Evolutionary conservation across 2,329 filamentous ascomycete species (phyloP), one percentile per base, ranked within the genome.

Genomic region (Arthrinium puccinioides): DNA sequence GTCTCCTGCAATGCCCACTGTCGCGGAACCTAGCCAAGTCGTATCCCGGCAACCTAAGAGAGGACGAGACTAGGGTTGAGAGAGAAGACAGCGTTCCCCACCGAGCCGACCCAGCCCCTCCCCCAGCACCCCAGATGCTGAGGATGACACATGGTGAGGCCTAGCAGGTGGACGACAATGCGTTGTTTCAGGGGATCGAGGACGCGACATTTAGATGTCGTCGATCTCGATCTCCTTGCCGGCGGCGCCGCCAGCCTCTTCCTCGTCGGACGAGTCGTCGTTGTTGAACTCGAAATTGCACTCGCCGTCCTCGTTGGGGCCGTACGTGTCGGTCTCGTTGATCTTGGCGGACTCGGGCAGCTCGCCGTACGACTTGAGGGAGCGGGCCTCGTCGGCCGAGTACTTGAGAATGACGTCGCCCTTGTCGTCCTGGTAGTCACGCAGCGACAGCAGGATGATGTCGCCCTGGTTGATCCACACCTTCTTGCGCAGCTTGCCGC

Each of bases 221-320:
- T 97, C 90, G 61, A 95, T 87, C 62, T 94, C 87, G 56, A 96
- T 81, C 53, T 94, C 87, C 60, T 64, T 66, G 49, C 74, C 79
- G 55, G 68, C 70, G 55, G 68, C 70, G 47, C 63, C 69, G 33
- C 59, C 69, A 36, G 67, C 72, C 37, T 70, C 72, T 21, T 75
- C 75, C 19, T 61, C 63, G 26, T 76, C 67, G 35, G 71, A 76
- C 56, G 85, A 82, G 49, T 82, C 74, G 65, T 95, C 90, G 64
- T 97, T 89, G 69, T 94, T 92, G 72, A 97, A 97, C 71, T 97
- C 92, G 74, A 98, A 95, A 69, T 92, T 92, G 70, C 85, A 87
- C 58, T 95, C 87, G 65, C 92, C 90, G 63, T 94, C 84, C 64
- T 88, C 89, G 63, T 89, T 86, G 65, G 89, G 86, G 57, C 87